Evolutionary conservation across 2,329 filamentous ascomycete species (phyloP).

Genomic region (Elsinoe australis): DNA sequence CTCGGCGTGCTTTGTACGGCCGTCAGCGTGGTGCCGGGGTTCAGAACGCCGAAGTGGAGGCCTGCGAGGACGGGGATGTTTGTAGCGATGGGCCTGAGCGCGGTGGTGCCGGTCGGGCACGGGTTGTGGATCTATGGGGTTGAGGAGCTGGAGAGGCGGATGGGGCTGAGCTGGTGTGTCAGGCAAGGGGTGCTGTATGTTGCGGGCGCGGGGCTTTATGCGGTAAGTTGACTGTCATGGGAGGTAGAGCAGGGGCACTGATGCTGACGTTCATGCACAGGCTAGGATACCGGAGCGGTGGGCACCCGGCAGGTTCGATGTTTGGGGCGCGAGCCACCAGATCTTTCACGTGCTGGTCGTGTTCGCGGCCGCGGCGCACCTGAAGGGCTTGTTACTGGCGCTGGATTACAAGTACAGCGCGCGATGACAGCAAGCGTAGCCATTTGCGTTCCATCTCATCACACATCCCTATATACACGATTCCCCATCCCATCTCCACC

Average conservation of each 20-base stretch:
- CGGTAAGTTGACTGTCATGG: slow-evolving; percentile 41
- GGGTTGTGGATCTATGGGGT: slow-evolving; percentile 59
- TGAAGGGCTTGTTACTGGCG: slow-evolving; percentile 71
- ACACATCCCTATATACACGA: no score
- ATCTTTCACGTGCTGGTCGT: slow-evolving; percentile 90
- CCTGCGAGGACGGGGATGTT: slow-evolving; percentile 87
- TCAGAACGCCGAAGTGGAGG: slow-evolving; percentile 75
- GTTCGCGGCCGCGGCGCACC: slow-evolving; percentile 70
- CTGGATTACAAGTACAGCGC: slow-evolving; percentile 82
- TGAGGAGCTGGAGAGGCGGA: slow-evolving; percentile 55
- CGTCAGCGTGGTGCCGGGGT: slow-evolving; percentile 72
- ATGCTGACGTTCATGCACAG: slow-evolving; percentile 41
- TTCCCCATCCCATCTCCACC: no score
- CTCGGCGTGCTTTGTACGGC: slow-evolving; percentile 68
- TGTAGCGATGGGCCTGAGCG: slow-evolving; percentile 74
- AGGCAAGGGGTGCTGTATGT: slow-evolving; percentile 79
- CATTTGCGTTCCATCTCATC: no score
- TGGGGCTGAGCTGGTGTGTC: slow-evolving; percentile 74
- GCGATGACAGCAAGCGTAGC: no score
- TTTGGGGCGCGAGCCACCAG: slow-evolving; percentile 90
- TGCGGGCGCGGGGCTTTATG: slow-evolving; percentile 76
- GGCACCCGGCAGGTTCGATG: slow-evolving; percentile 72
- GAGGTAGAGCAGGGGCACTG: neutral
- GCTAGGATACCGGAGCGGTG: slow-evolving; percentile 74
- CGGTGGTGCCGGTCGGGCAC: slow-evolving; percentile 74